Conservation (phyloP, 768 basidiomycete species). For the Russula sp. region DNA sequence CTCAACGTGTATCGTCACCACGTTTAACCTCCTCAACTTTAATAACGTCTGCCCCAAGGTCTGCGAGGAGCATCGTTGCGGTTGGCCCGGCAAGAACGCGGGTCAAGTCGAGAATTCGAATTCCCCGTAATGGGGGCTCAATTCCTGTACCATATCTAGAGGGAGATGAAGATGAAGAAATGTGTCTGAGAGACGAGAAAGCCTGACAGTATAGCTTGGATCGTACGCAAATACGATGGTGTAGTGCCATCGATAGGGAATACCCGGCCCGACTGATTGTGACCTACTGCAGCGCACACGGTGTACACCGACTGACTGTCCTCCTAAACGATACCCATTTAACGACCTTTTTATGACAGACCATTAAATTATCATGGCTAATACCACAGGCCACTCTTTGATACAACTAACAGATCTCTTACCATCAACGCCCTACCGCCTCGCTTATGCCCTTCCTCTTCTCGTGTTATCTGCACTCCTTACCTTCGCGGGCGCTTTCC, state of each 20-base stretch:
- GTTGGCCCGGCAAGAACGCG: constrained; percentile 89
- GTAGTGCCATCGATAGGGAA: background rate
- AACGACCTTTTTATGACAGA: background rate
- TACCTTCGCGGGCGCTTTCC: constrained; percentile 64
- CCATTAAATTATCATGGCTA: constrained; percentile 11
- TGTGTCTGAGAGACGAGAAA: background rate
- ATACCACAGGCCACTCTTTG: constrained; percentile 3
- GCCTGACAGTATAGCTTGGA: background rate
- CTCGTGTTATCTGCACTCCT: constrained; percentile 50
- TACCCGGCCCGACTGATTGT: background rate
- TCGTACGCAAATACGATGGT: background rate
- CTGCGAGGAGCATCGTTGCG: constrained; percentile 90
- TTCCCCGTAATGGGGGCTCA: constrained; percentile 69
- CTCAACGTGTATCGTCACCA: constrained; percentile 83
- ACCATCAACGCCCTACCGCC: constrained; percentile 42
- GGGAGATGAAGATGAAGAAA: background rate
- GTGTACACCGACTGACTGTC: background rate
- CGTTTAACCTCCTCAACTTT: constrained; percentile 78
- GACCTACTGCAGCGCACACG: too few species aligned
- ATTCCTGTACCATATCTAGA: constrained; percentile 40
- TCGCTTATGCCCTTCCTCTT: constrained; percentile 58
- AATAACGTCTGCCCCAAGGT: constrained; percentile 88
- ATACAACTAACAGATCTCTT: constrained; percentile 33
- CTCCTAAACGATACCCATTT: background rate
- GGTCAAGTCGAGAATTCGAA: constrained; percentile 84